Base-by-base conservation (phyloP, 2,329 filamentous ascomycete genomes). In the Dryadomyces quercus-mongolicae region DNA sequence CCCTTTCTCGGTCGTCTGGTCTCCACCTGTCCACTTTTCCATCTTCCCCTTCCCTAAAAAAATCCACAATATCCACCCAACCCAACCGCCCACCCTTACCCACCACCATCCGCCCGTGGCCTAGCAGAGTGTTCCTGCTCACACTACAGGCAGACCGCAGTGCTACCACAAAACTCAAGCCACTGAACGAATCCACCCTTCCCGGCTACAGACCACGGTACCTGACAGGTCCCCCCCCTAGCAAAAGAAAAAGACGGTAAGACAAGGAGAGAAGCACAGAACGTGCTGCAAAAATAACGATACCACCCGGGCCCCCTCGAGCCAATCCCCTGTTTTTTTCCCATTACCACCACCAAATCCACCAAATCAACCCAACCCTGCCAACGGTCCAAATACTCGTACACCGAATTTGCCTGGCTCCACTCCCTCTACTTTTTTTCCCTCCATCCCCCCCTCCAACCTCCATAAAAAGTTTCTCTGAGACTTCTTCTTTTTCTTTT, bases 161-260 rank as follows among this genome's bases (percentile, higher is more conserved):
- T 58, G 53, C 51, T 56, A 57, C 56, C 55, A 55, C 52, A 34
- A 45, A 34, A 38, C 54, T 50, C 46, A 52, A 55, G 13, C 54
- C 57, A 55, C 58, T 55, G 54, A 54, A 49, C 49, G 50, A 56
- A 59, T 25, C 57, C 59, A 57, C 57, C 51, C 56, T 57, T 57
- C 55, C 58, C 58, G 57, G 46, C 56, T 49, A 56, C 55, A 49
- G 56, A 54, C 57, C 57, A 56, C 55, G 55, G 59, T 59, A 59
- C 59, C 59, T 60, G 59, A 58, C 59, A 59, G 57, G 34, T 53
- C 47, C 49, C 49, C 49, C 55, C 49, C 51, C 40, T 44, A 34
- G 43, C 50, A 49, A 53, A 53, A 53, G 34, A 45, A 49, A 18
- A 53, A 51, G 34, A 31, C 54, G 53, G 53, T 55, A 57, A 53